Conservation (phyloP, 768 basidiomycete genomes). For the Boletellus sp. region DNA sequence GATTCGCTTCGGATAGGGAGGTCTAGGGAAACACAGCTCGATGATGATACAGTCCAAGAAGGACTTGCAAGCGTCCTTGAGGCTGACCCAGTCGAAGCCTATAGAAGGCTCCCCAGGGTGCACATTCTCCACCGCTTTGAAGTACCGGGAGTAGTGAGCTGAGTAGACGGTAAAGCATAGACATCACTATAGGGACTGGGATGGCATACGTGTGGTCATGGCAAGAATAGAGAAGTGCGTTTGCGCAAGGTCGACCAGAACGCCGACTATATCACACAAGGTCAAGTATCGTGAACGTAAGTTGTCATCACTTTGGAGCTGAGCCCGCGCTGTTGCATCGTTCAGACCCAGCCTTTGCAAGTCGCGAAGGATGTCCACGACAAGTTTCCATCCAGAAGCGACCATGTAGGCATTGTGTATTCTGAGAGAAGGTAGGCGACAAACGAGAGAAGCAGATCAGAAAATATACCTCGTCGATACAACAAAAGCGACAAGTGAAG, state of each 20-base stretch:
- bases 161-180: conserved; percentile 4
- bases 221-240: conserved; percentile 65
- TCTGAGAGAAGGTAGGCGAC: conserved; percentile 36
- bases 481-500: conserved; percentile 53
- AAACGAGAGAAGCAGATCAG: neutral
- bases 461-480: conserved; percentile 54
- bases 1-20: conserved; percentile 62
- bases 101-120: conserved; percentile 49
- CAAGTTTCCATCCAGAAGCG: conserved; percentile 78
- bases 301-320: conserved; percentile 48
- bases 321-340: conserved; percentile 48
- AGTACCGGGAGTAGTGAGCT: conserved; percentile 75
- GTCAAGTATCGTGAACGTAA: conserved; percentile 60
- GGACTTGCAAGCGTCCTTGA: conserved; percentile 65
- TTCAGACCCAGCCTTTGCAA: conserved; percentile 53
- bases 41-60: conserved; percentile 83
- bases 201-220: conserved; percentile 59
- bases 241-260: conserved; percentile 60
- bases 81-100: conserved; percentile 60
- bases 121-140: conserved; percentile 44
- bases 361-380: conserved; percentile 53
- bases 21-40: conserved; percentile 73
- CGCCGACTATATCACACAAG: conserved; percentile 59
- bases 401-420: conserved; percentile 81
- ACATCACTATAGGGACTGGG: neutral